phyloP scores from a whole-genome alignment of 225 moss, liverwort and hornwort genomes.

The Rhytidiadelphus loreus region DNA sequence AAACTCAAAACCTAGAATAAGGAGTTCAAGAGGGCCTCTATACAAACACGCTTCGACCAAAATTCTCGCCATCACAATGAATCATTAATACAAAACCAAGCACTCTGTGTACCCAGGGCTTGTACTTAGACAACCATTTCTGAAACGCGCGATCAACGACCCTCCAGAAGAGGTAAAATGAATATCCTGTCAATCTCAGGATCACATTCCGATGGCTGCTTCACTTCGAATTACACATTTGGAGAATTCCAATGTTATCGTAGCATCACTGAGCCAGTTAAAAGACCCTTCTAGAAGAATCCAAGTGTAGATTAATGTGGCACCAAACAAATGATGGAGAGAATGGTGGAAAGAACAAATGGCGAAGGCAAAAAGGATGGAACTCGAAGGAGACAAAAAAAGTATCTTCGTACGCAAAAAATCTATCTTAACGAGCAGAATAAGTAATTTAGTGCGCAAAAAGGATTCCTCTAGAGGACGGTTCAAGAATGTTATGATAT shows the following conservation, averaged over 20 bases:
- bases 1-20: not conserved
- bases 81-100: not conserved
- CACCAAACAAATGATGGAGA: not conserved
- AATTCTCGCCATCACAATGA: not conserved
- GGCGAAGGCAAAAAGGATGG: not conserved
- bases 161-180: not conserved
- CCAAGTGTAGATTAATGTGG: not conserved
- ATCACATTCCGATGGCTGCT: not conserved
- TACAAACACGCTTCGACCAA: not conserved
- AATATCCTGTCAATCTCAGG: not conserved
- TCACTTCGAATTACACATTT: not conserved
- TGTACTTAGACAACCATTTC: not conserved
- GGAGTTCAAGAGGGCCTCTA: not conserved
- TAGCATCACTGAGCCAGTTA: not conserved
- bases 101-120: not conserved
- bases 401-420: not conserved
- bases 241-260: not conserved
- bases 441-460: not conserved
- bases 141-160: not conserved
- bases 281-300: not conserved
- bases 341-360: not conserved
- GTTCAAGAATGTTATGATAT: not conserved
- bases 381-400: not conserved
- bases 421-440: not conserved
- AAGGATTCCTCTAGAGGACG: not conserved